Percentiles rank a stretch among this genome's conserved stretches.
phyloP scores from a whole-genome alignment of 2,329 filamentous ascomycete species.

The Cercospora zeina region DNA sequence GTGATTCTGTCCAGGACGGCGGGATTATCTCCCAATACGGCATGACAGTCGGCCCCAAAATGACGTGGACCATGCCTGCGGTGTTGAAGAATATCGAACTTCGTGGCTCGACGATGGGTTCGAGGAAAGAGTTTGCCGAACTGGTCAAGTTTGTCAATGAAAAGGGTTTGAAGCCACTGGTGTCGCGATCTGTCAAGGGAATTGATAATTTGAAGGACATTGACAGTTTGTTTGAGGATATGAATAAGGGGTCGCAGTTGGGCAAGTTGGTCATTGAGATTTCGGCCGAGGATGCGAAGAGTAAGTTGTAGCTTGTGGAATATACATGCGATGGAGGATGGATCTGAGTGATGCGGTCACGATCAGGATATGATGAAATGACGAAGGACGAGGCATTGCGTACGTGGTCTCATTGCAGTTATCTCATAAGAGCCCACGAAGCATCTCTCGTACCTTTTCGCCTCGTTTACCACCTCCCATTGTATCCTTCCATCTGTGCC shows the following conservation, averaged over 20 bases:
- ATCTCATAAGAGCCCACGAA: too few species aligned
- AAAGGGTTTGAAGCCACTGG: conserved; percentile 72
- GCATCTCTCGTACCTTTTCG: too few species aligned
- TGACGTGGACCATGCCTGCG: conserved; percentile 81
- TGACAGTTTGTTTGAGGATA: conserved; percentile 79
- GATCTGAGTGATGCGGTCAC: too few species aligned
- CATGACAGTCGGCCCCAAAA: conserved; percentile 83
- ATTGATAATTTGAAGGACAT: conserved; percentile 77
- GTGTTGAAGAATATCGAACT: conserved; percentile 87
- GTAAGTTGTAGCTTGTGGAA: conserved; percentile 35
- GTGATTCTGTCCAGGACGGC: conserved; percentile 54
- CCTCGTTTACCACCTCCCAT: not conserved
- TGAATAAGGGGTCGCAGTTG: conserved; percentile 83
- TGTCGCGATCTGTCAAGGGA: conserved; percentile 68
- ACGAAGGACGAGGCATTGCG: too few species aligned
- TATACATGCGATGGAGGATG: too few species aligned
- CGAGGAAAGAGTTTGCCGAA: conserved; percentile 80
- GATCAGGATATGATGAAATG: too few species aligned
- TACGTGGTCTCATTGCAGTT: too few species aligned
- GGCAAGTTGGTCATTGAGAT: conserved; percentile 87
- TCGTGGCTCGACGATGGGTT: conserved; percentile 86
- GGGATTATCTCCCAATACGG: conserved; percentile 86
- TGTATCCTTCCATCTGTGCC: not conserved
- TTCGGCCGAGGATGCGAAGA: conserved; percentile 34
- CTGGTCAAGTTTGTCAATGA: conserved; percentile 81